phyloP scores from a whole-genome alignment of 1,284 basidiomycete species.

The Taiwanofungus camphoratus region DNA sequence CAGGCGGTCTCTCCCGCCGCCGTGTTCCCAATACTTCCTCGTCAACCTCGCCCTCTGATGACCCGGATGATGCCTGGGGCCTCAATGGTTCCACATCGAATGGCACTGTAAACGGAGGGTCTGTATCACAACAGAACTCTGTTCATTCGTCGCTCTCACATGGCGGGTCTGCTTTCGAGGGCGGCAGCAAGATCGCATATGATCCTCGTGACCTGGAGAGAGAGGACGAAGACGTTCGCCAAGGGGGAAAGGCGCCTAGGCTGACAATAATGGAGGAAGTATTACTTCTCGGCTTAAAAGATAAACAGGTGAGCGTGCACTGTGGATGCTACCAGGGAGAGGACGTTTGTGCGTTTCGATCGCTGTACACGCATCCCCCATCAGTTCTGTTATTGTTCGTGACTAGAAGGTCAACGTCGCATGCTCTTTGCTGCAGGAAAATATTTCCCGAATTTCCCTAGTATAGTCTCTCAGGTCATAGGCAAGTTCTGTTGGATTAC shows the following conservation, averaged over 20 bases:
- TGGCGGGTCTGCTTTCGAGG: slow-evolving; percentile 77
- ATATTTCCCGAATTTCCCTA: too few relatives aligned
- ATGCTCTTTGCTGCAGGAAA: too few relatives aligned
- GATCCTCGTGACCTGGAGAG: slow-evolving; percentile 89
- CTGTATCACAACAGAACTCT: slow-evolving; percentile 25
- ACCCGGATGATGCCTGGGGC: slow-evolving; percentile 26
- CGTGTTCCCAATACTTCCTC: slow-evolving; percentile 39
- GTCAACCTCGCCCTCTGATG: slow-evolving; percentile 30
- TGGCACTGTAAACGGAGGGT: slow-evolving; percentile 27
- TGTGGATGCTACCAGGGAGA: too few relatives aligned
- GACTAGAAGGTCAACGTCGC: too few relatives aligned
- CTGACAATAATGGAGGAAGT: slow-evolving; percentile 98
- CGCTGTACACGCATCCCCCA: too few relatives aligned
- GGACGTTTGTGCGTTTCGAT: too few relatives aligned
- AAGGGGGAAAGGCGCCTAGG: slow-evolving; percentile 73
- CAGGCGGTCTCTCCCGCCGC: slow-evolving; percentile 47
- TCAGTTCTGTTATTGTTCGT: too few relatives aligned
- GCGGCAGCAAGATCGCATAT: slow-evolving; percentile 83
- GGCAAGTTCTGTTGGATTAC: too few relatives aligned
- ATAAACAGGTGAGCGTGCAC: slow-evolving; percentile 76
- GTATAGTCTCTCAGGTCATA: too few relatives aligned
- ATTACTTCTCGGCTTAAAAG: slow-evolving; percentile 85
- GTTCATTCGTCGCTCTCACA: slow-evolving; percentile 29
- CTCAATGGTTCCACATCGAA: slow-evolving; percentile 25
- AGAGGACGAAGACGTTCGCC: slow-evolving; percentile 62